Percentiles rank a stretch among this genome's conserved stretches.
These are phyloP conservation scores for Phytophthora multivora DNA, from an alignment of 352 stramenopile species.

Conservation along the genomic window DNA sequence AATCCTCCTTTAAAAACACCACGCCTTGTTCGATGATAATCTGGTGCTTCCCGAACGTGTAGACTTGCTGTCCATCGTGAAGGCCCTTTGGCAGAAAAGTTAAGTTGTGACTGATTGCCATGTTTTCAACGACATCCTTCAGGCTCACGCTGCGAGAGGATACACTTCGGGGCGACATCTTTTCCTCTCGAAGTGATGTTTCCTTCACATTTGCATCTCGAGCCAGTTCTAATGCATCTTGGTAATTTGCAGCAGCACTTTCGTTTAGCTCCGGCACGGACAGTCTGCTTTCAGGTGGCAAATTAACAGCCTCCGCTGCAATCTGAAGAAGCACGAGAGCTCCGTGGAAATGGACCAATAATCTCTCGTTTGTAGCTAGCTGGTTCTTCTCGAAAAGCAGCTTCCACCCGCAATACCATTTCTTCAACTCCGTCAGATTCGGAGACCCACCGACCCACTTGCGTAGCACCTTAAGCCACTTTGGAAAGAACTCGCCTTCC, in stretches of 20 bases:
- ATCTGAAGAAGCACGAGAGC: constrained; percentile 72
- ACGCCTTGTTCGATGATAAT: constrained; percentile 89
- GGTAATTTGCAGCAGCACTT: constrained; percentile 63
- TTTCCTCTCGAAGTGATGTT: constrained; percentile 16
- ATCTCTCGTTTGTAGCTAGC: constrained; percentile 57
- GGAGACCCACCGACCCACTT: constrained; percentile 68
- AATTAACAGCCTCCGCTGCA: constrained; percentile 31
- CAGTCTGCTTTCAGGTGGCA: constrained; percentile 13
- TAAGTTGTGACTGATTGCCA: constrained; percentile 80
- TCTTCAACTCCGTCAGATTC: constrained; percentile 67
- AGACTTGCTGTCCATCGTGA: constrained; percentile 83
- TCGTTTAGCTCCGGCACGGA: constrained; percentile 59
- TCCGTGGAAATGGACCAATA: constrained; percentile 81
- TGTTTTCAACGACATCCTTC: constrained; percentile 84
- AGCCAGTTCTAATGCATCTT: constrained; percentile 71
- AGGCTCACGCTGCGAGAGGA: constrained; percentile 61
- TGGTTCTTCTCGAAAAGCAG: constrained; percentile 71
- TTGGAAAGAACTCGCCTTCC: constrained; percentile 92
- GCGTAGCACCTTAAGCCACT: constrained; percentile 88
- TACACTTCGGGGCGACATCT: constrained; percentile 25
- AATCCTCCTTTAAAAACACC: constrained; percentile 62
- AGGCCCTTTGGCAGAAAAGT: constrained; percentile 81
- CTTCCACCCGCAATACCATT: constrained; percentile 90
- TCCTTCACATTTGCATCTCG: constrained; percentile 37
- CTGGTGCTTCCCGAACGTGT: constrained; percentile 76